A percentile compares a stretch with the other conserved stretches of the same genome.
phyloP scores from a whole-genome alignment of 345 rosid species.

The Eucalyptus grandis region DNA sequence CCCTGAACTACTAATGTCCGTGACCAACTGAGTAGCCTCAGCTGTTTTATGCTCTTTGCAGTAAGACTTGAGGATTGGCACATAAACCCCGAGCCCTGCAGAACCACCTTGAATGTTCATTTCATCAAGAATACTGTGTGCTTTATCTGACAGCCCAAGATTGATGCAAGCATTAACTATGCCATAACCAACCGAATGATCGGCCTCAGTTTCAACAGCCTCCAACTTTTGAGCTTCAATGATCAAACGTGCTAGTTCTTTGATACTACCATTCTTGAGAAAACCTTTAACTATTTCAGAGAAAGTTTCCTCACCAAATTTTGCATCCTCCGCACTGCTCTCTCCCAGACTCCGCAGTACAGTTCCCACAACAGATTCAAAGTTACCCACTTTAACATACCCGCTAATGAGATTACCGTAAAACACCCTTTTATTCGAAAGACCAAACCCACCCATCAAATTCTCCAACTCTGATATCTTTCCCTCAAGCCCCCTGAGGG shows the following conservation, averaged over 20 bases:
- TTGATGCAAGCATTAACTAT: constrained; percentile 60
- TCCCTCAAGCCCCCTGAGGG: constrained; percentile 52
- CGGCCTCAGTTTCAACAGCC: constrained; percentile 5
- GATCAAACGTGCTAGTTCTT: constrained; percentile 61
- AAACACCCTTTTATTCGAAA: constrained; percentile 20
- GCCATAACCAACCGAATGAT: constrained; percentile 61
- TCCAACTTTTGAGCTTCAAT: constrained; percentile 69
- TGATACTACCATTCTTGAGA: constrained; percentile 43
- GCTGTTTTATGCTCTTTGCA: constrained; percentile 74
- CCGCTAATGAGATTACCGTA: constrained; percentile 57
- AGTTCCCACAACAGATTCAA: constrained; percentile 39
- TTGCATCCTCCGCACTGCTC: constrained; percentile 6
- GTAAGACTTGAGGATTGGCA: constrained; percentile 80
- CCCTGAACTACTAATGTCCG: constrained; percentile 60
- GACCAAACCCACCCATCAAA: constrained; percentile 52
- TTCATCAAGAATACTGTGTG: constrained; percentile 75
- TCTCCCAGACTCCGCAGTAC: constrained; percentile 26
- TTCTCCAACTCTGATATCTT: constrained; percentile 56
- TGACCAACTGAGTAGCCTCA: constrained; percentile 86
- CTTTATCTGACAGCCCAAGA: constrained; percentile 74
- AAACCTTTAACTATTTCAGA: constrained; percentile 58
- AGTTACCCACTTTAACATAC: constrained; percentile 47
- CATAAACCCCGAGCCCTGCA: constrained; percentile 66
- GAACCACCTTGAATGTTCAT: constrained; percentile 59
- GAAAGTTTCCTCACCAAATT: constrained; percentile 43